A percentile compares a stretch with the other conserved stretches of the same genome.
Conservation (phyloP, 2,329 filamentous ascomycete species). For the Hypoxylon sp. region DNA sequence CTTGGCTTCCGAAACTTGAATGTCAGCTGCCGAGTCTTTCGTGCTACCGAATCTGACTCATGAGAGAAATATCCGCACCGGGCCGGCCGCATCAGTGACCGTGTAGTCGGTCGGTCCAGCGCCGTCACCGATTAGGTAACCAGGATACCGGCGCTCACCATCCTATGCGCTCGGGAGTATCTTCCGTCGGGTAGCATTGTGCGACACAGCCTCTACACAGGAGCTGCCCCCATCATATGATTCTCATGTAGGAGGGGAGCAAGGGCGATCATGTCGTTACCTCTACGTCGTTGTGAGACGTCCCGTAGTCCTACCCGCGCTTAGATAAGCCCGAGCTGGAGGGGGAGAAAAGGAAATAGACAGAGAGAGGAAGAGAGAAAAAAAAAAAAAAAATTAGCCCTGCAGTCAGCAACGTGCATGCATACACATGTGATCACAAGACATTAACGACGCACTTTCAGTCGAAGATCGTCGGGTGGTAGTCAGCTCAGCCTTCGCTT, state of each 20-base stretch:
- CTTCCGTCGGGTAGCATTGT: conserved; percentile 23
- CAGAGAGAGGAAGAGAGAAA: conserved; percentile 3
- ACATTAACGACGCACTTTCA: conserved; percentile 35
- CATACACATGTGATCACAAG: conserved; percentile 45
- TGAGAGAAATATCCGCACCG: conserved; percentile 8
- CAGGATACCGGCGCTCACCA: conserved; percentile 13
- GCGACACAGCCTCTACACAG: conserved; percentile 7
- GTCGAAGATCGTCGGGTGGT: conserved; percentile 26
- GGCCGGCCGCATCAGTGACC: conserved; percentile 15
- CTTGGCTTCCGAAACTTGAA: background rate
- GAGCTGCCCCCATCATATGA: conserved; percentile 20
- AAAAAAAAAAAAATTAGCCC: conserved; percentile 25
- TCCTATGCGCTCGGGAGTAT: conserved; percentile 3
- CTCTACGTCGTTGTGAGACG: conserved; percentile 2
- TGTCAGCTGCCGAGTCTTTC: conserved; percentile 16
- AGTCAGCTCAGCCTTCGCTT: conserved; percentile 21
- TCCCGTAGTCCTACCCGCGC: conserved; percentile 21
- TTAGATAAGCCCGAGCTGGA: conserved; percentile 39
- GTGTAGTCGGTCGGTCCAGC: conserved; percentile 10
- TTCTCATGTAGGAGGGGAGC: conserved; percentile 14
- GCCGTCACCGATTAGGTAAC: conserved; percentile 26
- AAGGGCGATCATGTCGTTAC: conserved; percentile 22
- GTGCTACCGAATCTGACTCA: conserved; percentile 12
- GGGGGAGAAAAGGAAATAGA: too few species aligned
- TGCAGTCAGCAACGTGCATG: conserved; percentile 46